Base-by-base conservation (phyloP, 1,284 basidiomycete genomes). In the Ustilago xerochloae region DNA sequence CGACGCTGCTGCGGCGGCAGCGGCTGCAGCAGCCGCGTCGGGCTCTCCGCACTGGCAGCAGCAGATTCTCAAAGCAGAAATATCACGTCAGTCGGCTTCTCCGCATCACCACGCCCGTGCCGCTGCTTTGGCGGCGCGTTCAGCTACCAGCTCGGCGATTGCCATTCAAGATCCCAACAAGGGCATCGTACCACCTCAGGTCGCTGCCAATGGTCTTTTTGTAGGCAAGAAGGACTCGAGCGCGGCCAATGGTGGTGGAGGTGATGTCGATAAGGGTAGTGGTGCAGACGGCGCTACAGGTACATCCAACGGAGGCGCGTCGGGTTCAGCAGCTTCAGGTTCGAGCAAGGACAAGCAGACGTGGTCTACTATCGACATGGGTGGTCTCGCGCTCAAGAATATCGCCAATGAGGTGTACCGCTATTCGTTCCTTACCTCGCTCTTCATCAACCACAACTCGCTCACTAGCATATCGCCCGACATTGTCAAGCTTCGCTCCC, bases 371-470 rank as follows among this genome's bases (percentile, higher is more conserved):
- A 87, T 99, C 63, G 96, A 99, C 86, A 94, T 99, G 90, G 96
- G 97, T 61, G 96, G 96, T 5, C 91, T 97, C 67, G 90, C 90
- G 72, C 90, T 99, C 83, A 96, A 96, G 88, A 94, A 92, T 77
- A 88, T 99, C 51, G 92, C 94, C 28, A 86, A 89, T 12, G 90
- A 89, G 13, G 90, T 92, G 49, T 92, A 91, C 66, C 88, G 97
- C 33, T 99, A 98, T 87, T 88, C 90, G n/a, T 98, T 97, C 87
- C 90, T 99, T 71, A 93, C 92, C 69, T 93, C 91, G 72, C 90
- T 99, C 58, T 99, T 97, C 86, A 92, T 99, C 86, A 98, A 98
- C 81, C 96, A 99, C 87, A 99, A 99, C 83, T 88, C 90, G 33
- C 89, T 99, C 60, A 88, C 90, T 16, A 86, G 88, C 75, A 87